Evolutionary conservation across 2,329 filamentous ascomycete genomes (phyloP).

Genomic region (Penicillium sp.): DNA sequence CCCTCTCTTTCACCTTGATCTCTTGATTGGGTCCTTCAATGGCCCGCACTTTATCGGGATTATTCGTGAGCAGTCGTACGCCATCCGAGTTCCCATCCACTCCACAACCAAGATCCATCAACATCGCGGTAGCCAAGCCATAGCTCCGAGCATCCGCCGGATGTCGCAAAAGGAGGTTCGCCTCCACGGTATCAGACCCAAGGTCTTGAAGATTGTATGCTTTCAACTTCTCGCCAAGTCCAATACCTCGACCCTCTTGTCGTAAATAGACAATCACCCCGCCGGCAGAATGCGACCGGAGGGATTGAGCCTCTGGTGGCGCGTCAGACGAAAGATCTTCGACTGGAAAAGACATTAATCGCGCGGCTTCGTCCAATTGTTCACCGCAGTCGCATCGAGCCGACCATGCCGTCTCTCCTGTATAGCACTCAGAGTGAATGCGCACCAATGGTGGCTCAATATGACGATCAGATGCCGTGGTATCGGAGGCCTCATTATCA

Average conservation of each 20-base stretch:
- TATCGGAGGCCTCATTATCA: conserved; percentile 36
- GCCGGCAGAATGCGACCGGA: conserved; percentile 54
- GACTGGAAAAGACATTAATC: conserved; percentile 72
- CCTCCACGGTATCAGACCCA: conserved; percentile 95
- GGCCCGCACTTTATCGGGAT: conserved; percentile 91
- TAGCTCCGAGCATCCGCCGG: conserved; percentile 93
- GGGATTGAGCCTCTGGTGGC: conserved; percentile 22
- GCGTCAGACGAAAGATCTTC: conserved; percentile 29
- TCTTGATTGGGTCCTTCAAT: conserved; percentile 89
- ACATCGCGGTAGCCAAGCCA: conserved; percentile 90
- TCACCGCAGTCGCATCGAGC: conserved; percentile 96
- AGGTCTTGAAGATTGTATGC: conserved; percentile 97
- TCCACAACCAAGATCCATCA: conserved; percentile 71
- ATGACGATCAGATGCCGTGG: neutral
- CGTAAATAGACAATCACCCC: conserved; percentile 94
- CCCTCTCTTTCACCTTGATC: conserved; percentile 77
- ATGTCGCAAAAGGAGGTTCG: conserved; percentile 82
- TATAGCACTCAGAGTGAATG: conserved; percentile 98
- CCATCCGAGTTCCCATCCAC: conserved; percentile 54
- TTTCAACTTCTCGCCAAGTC: conserved; percentile 90
- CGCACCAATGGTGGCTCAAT: conserved; percentile 66
- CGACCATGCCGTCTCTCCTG: conserved; percentile 96
- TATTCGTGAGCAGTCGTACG: conserved; percentile 84
- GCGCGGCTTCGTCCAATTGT: conserved; percentile 90
- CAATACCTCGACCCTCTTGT: conserved; percentile 93